Conservation (phyloP, 2,329 filamentous ascomycete genomes). For the Verticillium nonalfalfae region DNA sequence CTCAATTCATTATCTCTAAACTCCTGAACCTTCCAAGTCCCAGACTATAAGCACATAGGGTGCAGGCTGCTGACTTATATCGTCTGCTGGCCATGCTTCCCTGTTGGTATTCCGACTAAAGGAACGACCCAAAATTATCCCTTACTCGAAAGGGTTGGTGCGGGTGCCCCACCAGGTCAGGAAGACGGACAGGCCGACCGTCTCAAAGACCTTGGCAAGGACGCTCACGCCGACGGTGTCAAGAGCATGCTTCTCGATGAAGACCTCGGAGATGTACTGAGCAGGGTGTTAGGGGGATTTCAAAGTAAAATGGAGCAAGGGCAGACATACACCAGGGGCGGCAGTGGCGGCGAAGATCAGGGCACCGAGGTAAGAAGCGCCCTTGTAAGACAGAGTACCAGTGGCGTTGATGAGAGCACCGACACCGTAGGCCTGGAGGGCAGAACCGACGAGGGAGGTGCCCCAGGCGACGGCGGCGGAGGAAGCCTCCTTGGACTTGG, state of each 20-base stretch:
- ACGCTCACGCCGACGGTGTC: constrained; percentile 85
- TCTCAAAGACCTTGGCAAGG: constrained; percentile 83
- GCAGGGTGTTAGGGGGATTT: background rate
- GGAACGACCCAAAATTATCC: constrained; percentile 5
- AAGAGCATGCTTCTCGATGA: constrained; percentile 85
- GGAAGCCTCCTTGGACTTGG: constrained; percentile 86
- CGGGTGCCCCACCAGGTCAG: constrained; percentile 97
- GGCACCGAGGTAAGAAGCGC: constrained; percentile 84
- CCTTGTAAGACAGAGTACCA: constrained; percentile 93
- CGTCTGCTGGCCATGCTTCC: background rate
- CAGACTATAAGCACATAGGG: constrained; percentile 9
- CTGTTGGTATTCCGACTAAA: background rate
- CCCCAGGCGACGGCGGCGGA: constrained; percentile 86
- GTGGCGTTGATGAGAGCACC: constrained; percentile 91
- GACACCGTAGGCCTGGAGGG: constrained; percentile 83
- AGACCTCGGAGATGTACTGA: constrained; percentile 78
- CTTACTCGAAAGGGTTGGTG: constrained; percentile 82
- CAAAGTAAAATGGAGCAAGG: background rate
- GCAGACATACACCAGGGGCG: constrained; percentile 65
- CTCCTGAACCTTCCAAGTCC: constrained; percentile 7
- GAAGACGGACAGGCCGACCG: constrained; percentile 84
- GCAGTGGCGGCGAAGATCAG: constrained; percentile 89
- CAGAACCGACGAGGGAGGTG: constrained; percentile 82
- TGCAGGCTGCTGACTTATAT: background rate
- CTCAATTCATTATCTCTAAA: constrained; percentile 6